Base-by-base conservation (phyloP, 2,329 filamentous ascomycete species). In the Xylariaceae sp. region DNA sequence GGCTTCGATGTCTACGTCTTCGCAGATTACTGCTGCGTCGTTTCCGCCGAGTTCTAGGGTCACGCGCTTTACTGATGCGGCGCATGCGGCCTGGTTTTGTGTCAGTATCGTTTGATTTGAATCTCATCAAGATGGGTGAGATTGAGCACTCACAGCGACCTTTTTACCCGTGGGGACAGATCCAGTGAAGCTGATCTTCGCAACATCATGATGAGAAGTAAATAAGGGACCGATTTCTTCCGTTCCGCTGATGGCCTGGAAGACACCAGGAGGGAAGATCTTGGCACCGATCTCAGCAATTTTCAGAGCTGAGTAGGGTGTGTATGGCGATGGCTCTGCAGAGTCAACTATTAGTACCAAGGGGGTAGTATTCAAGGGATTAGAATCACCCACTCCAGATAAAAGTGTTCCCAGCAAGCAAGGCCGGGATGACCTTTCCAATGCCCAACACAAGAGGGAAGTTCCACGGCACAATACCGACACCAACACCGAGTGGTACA, bases 111-210 rank as follows among this genome's bases (percentile, higher is more conserved):
- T 28, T 28, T 7, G 7, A 28, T 28, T 28, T 7, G 22, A 7
- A 28, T 28, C 22, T 28, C 22, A 28, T 28, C 4, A 28, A 7
- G 7, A 28, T 28, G 22, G 22, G 22, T 28, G 4, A 7, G 7
- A 28, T 28, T 7, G 7, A 28, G 22, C 7, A 28, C 22, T 76
- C 50, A 75, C 76, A 74, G 83, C 78, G 46, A 87, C 78, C 66
- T 76, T 76, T 71, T 84, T 86, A 9, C 83, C 83, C 0, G 80
- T 84, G 0, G 73, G 71, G 9, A 74, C 80, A 13, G 80, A 84
- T 2, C 84, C 83, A 0, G 84, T 87, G 67, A 87, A 87, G 56
- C 74, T 76, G 62, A 87, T 79, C 72, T 84, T 87, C 50, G 78
- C 73, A 48, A 86, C 76, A n/a, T 73, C 79, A 0, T 80, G 80